These are phyloP conservation scores for Nissolia schottii DNA, from an alignment of 306 rosid species.

Conservation along the genomic window DNA sequence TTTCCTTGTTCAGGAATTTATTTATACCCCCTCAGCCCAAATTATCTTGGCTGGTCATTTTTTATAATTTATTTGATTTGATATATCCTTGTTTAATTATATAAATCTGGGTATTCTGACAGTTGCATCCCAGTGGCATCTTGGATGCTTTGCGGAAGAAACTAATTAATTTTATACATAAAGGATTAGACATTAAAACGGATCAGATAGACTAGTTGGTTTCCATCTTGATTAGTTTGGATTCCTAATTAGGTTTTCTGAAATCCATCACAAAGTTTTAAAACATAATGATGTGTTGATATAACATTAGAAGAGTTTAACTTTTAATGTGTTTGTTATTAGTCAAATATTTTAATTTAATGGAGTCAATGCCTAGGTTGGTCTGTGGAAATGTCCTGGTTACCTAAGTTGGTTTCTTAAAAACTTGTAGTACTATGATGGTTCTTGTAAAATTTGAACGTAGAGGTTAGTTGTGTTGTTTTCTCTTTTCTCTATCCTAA, in stretches of 20 bases:
- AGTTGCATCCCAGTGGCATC: conserved; percentile 12
- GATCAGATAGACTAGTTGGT: background rate
- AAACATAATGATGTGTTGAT: background rate
- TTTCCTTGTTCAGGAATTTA: conserved; percentile 15
- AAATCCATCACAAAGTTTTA: background rate
- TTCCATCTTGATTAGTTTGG: background rate
- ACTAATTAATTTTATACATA: background rate
- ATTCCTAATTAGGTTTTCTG: background rate
- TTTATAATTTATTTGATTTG: conserved; percentile 15
- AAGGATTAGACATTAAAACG: background rate
- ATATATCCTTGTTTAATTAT: background rate
- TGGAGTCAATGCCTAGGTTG: too few relatives aligned
- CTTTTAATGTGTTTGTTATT: background rate
- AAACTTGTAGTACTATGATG: too few relatives aligned
- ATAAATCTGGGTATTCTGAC: conserved; percentile 11
- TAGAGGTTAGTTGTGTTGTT: too few relatives aligned
- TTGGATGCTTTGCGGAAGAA: background rate
- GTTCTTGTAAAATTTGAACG: too few relatives aligned
- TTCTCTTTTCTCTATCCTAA: too few relatives aligned
- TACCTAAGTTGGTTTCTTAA: too few relatives aligned
- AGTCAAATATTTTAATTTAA: too few relatives aligned
- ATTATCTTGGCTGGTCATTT: background rate
- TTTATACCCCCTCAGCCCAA: background rate
- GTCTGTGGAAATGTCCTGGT: too few relatives aligned
- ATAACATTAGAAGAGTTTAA: background rate